phyloP scores from a whole-genome alignment of 225 moss, liverwort and hornwort genomes.

The Thuidium tamariscinum region DNA sequence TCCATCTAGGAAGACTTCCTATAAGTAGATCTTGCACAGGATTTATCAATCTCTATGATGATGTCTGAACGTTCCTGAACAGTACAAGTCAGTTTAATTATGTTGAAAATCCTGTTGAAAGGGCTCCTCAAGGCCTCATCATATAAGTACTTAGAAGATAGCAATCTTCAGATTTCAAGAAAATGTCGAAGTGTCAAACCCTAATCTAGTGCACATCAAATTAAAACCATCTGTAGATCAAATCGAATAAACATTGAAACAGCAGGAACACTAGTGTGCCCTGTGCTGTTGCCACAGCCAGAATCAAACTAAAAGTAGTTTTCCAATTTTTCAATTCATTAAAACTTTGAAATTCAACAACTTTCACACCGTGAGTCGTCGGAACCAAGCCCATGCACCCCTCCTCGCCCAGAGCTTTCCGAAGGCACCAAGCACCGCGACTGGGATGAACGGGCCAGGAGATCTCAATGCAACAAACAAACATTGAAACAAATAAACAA shows the following conservation, averaged over 20 bases:
- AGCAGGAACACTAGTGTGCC: not conserved
- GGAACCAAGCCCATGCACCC: no score
- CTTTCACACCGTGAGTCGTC: no score
- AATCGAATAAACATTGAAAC: not conserved
- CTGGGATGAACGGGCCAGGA: no score
- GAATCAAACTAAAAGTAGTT: no score
- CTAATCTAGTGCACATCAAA: not conserved
- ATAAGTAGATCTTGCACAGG: not conserved
- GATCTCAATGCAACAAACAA: no score
- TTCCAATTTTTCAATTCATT: no score
- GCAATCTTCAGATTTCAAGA: not conserved
- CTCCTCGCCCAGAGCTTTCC: no score
- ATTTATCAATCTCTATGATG: not conserved
- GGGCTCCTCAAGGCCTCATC: not conserved
- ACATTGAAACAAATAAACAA: no score
- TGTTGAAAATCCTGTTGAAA: not conserved
- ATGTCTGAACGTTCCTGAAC: not conserved
- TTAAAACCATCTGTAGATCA: not conserved
- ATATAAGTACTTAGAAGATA: not conserved
- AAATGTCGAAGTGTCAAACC: not conserved
- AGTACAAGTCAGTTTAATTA: not conserved
- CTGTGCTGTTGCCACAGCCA: no score
- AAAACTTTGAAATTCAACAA: no score
- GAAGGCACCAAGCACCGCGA: no score
- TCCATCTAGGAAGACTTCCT: not conserved